Percentiles rank a stretch among this genome's conserved stretches.
Conservation (phyloP, 2,329 filamentous ascomycete species). For the Sclerotinia trifoliorum region DNA sequence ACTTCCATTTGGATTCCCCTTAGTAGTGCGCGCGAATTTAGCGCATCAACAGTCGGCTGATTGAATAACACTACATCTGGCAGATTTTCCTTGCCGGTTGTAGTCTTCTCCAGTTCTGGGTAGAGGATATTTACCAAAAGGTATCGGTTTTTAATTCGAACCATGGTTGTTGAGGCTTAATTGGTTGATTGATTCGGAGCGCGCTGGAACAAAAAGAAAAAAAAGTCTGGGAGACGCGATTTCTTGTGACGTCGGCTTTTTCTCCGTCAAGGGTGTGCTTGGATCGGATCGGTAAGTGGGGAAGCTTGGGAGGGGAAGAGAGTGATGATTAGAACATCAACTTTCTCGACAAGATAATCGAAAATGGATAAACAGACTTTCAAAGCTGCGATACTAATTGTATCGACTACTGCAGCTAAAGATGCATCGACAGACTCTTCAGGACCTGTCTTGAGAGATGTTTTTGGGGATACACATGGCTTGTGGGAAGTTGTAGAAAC, state of each 20-base stretch:
- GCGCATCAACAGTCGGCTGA: constrained; percentile 70
- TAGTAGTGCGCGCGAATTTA: constrained; percentile 65
- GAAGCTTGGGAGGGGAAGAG: neutral
- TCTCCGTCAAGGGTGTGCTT: too few species aligned
- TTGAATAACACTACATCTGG: constrained; percentile 70
- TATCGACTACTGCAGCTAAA: constrained; percentile 85
- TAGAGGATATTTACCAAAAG: constrained; percentile 93
- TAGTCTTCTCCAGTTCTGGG: constrained; percentile 50
- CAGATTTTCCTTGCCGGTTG: constrained; percentile 42
- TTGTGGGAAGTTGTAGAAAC: constrained; percentile 70
- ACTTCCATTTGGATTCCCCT: constrained; percentile 71
- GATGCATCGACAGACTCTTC: constrained; percentile 79
- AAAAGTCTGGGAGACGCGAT: constrained; percentile 22
- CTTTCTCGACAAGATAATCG: constrained; percentile 4
- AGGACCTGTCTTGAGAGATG: constrained; percentile 61
- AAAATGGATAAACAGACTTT: constrained; percentile 50
- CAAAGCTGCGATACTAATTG: constrained; percentile 74
- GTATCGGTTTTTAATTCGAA: constrained; percentile 94
- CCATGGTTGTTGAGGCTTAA: constrained; percentile 57
- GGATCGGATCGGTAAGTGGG: constrained; percentile 10
- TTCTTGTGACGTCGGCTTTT: constrained; percentile 20
- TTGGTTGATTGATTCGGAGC: neutral
- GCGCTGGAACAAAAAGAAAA: constrained; percentile 13
- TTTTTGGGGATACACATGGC: constrained; percentile 66
- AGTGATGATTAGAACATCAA: constrained; percentile 5